Conservation (phyloP, 208 protist genomes). For the Jaenimonas drosophilae region DNA sequence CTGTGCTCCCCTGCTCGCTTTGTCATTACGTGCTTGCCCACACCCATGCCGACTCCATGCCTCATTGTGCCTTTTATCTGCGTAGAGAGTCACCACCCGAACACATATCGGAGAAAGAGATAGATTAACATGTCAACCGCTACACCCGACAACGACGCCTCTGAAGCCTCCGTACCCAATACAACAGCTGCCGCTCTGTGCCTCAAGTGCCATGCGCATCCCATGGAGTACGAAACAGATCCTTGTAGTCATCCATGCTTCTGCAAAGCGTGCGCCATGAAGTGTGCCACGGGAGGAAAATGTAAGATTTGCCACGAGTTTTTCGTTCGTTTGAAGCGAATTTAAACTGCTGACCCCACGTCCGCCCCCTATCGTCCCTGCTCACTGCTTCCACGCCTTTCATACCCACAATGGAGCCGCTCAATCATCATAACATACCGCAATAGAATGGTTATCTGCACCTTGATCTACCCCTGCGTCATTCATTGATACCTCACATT, state of each 20-base stretch:
- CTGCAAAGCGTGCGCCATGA: conserved; percentile 84
- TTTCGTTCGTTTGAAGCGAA: conserved; percentile 41
- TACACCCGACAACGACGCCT: not conserved
- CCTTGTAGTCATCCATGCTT: conserved; percentile 64
- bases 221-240: conserved; percentile 60
- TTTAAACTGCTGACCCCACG: conserved; percentile 3
- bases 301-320: conserved; percentile 71
- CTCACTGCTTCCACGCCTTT: no score
- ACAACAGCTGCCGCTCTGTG: conserved; percentile 14
- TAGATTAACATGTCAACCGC: not conserved
- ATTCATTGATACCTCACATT: no score
- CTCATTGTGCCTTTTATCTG: not conserved
- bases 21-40: no score
- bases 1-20: not conserved
- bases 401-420: not conserved
- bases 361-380: not conserved
- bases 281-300: conserved; percentile 82
- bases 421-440: no score
- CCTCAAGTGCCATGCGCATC: conserved; percentile 53
- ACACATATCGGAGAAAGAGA: no score
- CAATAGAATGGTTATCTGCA: no score
- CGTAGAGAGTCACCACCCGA: no score
- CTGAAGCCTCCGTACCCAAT: not conserved
- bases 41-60: not conserved
- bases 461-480: no score